phyloP scores from a whole-genome alignment of 2,329 filamentous ascomycete genomes.

The Fusarium cyanostomum region DNA sequence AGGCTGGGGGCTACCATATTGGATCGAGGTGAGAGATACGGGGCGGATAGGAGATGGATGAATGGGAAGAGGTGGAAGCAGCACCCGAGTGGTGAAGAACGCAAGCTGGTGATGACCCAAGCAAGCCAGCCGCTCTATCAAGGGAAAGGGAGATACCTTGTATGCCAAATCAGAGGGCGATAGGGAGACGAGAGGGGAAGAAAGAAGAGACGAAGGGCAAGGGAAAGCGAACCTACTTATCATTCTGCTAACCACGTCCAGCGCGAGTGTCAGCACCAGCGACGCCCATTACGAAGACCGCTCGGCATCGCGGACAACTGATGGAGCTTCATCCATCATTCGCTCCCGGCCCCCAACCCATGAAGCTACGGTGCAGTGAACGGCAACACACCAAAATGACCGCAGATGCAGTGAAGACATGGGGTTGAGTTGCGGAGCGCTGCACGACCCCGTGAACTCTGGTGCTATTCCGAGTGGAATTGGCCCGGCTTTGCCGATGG shows the following conservation, averaged over 20 bases:
- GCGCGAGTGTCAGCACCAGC: constrained; percentile 22
- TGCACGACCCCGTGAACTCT: constrained; percentile 5
- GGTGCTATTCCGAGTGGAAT: neutral
- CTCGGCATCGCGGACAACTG: neutral
- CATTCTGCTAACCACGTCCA: neutral
- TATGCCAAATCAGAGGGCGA: neutral
- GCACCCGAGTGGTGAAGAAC: neutral
- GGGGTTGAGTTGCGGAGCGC: neutral
- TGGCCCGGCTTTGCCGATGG: neutral
- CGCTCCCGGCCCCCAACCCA: constrained; percentile 10
- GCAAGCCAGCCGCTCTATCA: neutral
- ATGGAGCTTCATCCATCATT: constrained; percentile 9
- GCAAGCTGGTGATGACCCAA: neutral
- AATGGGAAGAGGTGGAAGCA: neutral
- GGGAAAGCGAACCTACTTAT: constrained; percentile 25
- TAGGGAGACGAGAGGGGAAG: neutral
- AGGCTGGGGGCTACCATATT: constrained; percentile 18
- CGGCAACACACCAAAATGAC: constrained; percentile 20
- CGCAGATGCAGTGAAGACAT: constrained; percentile 28
- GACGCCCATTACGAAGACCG: constrained; percentile 1
- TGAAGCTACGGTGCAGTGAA: constrained; percentile 13
- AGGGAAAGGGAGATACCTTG: neutral
- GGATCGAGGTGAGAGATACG: neutral
- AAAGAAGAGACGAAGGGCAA: neutral
- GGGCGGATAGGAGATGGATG: neutral